Base-by-base conservation (phyloP, 352 stramenopile genomes). In the Globisporangium okanoganense region DNA sequence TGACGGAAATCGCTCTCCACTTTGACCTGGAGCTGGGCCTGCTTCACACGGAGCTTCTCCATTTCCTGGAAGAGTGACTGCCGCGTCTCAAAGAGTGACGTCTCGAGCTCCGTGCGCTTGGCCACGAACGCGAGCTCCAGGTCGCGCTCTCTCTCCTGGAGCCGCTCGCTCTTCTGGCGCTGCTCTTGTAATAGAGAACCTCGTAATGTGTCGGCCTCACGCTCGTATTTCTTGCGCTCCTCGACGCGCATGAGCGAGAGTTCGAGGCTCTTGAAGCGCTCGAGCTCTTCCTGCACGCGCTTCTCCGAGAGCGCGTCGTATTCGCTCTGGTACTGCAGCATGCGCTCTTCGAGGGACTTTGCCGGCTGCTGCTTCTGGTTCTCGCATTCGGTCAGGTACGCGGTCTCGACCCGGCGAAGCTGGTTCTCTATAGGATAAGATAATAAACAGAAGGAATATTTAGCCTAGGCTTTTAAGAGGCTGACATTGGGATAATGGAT, bases 1-100 rank as follows among this genome's bases (percentile, higher is more conserved):
- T 83, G 62, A 0, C 78, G 71, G 4, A 70, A 75, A n/a, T 88
- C 78, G 0, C 65, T 66, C 41, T 79, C 76, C 0, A 75, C 58
- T 56, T 79, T 77, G 1, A 71, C 67, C 52, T 88, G 75, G 13
- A 85, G 61, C 22, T 88, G 69, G 4, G 78, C 70, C 35, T 86
- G 66, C 51, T 85, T 83, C 5, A 75, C 66, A 5, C 78, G 72
- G 1, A 87, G 65, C 41, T 75, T 74, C 52, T 92, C 82, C 62
- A 87, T 77, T 16, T 92, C 75, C 57, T 82, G 75, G 33, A 90
- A 89, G 10, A 92, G 58, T 8, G 63, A 65, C 62, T 92, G 82
- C 0, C 82, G 63, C 4, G 71, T 87, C 61, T 82, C 75, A 52
- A 90, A 92, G n/a, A 89, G 51, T 12, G 77, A 78, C 5, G 70